These are phyloP conservation scores for Kwoniella sp. DNA, from an alignment of 768 basidiomycete species.

Conservation along the genomic window DNA sequence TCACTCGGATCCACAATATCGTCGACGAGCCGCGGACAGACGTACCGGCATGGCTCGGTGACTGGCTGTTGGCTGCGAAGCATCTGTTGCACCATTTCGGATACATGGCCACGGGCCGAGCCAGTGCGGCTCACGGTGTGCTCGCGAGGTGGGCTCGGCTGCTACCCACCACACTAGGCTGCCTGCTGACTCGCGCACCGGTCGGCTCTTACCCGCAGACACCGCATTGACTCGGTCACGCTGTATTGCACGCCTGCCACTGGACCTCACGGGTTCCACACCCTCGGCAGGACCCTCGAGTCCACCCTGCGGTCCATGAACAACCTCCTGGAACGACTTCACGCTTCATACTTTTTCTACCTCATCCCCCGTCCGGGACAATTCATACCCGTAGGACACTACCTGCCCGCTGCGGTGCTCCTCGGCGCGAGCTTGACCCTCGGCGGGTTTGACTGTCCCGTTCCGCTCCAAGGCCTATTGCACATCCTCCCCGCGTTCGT, in stretches of 20 bases:
- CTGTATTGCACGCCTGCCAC: conserved; percentile 78
- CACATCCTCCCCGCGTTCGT: conserved; percentile 47
- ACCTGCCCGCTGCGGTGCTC: conserved; percentile 79
- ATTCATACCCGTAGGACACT: conserved; percentile 86
- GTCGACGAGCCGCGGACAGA: conserved; percentile 48
- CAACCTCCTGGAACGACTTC: conserved; percentile 90
- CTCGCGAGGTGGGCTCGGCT: conserved; percentile 66
- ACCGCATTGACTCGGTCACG: conserved; percentile 90
- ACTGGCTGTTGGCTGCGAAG: conserved; percentile 54
- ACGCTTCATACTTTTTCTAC: conserved; percentile 98
- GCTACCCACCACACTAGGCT: background rate
- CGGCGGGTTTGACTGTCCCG: conserved; percentile 59
- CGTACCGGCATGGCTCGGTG: conserved; percentile 4
- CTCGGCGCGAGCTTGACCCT: conserved; percentile 82
- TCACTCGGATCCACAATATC: conserved; percentile 73
- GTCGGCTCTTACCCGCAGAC: no score
- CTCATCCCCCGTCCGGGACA: conserved; percentile 62
- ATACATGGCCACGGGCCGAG: conserved; percentile 71
- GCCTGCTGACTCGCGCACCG: background rate
- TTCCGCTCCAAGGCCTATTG: conserved; percentile 62
- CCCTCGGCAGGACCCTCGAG: conserved; percentile 83
- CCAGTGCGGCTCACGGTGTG: conserved; percentile 84
- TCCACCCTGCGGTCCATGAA: conserved; percentile 84
- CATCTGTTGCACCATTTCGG: conserved; percentile 67
- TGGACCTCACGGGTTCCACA: conserved; percentile 93